Evolutionary conservation across 352 stramenopile genomes (phyloP).

Genomic region (Phytopythium cucurbitacearum): DNA sequence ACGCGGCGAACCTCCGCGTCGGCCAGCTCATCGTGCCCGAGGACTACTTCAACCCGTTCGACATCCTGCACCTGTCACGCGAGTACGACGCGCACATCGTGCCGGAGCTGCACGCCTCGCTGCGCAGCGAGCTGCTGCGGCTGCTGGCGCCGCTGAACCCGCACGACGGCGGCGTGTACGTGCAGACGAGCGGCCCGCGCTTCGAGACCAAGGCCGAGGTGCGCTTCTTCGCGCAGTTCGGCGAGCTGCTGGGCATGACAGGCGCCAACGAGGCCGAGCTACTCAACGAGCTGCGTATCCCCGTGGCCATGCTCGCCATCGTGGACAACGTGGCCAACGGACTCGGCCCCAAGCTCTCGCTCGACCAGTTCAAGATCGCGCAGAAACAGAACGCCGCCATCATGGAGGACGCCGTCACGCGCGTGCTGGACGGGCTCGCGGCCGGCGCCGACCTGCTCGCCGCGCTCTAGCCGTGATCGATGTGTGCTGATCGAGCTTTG

Average conservation of each 20-base stretch:
- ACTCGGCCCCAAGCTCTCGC: constrained; percentile 70
- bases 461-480: constrained; percentile 9
- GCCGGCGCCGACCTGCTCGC: constrained; percentile 23
- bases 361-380: constrained; percentile 73
- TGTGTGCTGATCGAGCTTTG: too few species aligned
- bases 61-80: constrained; percentile 79
- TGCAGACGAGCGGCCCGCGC: constrained; percentile 79
- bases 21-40: constrained; percentile 69
- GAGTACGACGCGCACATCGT: constrained; percentile 86
- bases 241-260: constrained; percentile 87
- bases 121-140: constrained; percentile 45
- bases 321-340: constrained; percentile 89
- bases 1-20: constrained; percentile 10
- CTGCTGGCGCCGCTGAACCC: constrained; percentile 49
- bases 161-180: constrained; percentile 79
- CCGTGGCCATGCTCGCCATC: constrained; percentile 85
- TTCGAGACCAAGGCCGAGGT: constrained; percentile 91
- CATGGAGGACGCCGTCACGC: constrained; percentile 63
- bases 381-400: constrained; percentile 69
- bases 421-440: constrained; percentile 50
- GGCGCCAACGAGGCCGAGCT: constrained; percentile 84
- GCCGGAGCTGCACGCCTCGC: constrained; percentile 42
- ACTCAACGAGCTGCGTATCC: constrained; percentile 75
- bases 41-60: constrained; percentile 88
- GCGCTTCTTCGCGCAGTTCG: constrained; percentile 84